Conservation (phyloP, 1,139 yeast genomes). For the Taphrina betulina region DNA sequence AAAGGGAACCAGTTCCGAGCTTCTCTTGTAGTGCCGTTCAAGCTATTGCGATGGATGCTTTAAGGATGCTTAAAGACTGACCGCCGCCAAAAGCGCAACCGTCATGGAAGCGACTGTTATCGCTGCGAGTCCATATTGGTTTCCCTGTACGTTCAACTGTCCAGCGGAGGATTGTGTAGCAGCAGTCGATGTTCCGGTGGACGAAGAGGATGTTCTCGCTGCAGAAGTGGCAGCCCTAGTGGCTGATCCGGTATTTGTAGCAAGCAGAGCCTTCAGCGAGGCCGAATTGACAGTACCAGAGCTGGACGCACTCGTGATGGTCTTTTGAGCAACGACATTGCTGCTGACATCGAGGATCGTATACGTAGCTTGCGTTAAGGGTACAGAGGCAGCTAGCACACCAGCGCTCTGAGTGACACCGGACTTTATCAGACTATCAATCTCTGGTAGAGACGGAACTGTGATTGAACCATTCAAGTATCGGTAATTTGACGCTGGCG, state of each 20-base stretch:
- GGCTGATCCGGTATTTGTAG: conserved; percentile 22
- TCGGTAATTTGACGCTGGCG: conserved; percentile 40
- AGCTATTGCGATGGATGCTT: no score
- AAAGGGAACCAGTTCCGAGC: no score
- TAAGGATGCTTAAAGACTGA: no score
- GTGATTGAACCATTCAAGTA: conserved; percentile 41
- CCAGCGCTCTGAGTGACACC: conserved; percentile 25
- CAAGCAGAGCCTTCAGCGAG: conserved; percentile 16
- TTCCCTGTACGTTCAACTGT: no score
- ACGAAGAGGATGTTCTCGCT: no score
- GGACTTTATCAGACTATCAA: conserved; percentile 9
- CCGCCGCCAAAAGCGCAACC: no score
- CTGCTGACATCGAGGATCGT: conserved; percentile 54
- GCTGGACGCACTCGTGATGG: conserved; percentile 18
- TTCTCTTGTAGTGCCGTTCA: no score
- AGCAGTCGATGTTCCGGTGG: no score
- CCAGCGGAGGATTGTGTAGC: no score
- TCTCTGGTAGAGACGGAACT: conserved; percentile 41
- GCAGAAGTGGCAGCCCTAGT: conserved; percentile 8
- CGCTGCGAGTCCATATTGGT: no score
- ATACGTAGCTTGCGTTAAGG: conserved; percentile 47
- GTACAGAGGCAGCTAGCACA: conserved; percentile 45
- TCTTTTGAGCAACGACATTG: conserved; percentile 50
- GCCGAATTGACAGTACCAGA: conserved; percentile 8
- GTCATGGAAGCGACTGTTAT: no score